Evolutionary conservation across 2,329 filamentous ascomycete species (phyloP), one percentile per base, ranked within the genome.

Genomic region (Gnomoniopsis sp.): DNA sequence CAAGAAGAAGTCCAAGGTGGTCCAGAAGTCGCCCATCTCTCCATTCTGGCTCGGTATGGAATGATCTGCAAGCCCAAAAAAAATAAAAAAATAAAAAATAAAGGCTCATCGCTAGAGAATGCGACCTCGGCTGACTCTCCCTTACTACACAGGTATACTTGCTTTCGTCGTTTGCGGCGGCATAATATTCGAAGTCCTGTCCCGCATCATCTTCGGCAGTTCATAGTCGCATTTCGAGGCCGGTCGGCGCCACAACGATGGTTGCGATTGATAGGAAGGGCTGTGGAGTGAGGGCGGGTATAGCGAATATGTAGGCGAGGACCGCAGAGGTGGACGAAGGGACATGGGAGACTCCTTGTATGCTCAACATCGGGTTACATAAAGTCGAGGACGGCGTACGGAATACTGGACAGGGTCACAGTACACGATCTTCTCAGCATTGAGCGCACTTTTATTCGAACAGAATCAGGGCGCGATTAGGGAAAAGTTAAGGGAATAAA

Each of bases 21-120:
- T 74, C 59, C 63, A 72, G 58, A 87, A 86, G 79, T 81, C 83
- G 58, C 81, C 85, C 64, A 82, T 89, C 69, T 87, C 85, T 33
- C 78, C 81, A n/a, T 69, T 87, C 63, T 87, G 84, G 84, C 73
- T 89, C 36, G 76, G 86, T 88, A 77, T 44, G 78, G 74, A n/a
- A 12, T 57, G 19, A n/a, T 30, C 22, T 12, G n/a, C 30, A 14
- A 17, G 15, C 21, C 21, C 22, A 12, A 21, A 17, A 41, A n/a
- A n/a, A n/a, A n/a, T n/a, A n/a, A n/a, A n/a, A n/a, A n/a, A n/a
- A n/a, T n/a, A n/a, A n/a, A n/a, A n/a, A n/a, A n/a, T n/a, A n/a
- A n/a, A n/a, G n/a, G n/a, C n/a, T n/a, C n/a, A n/a, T n/a, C n/a
- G n/a, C n/a, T n/a, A n/a, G n/a, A n/a, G n/a, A n/a, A n/a, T n/a